Conservation (phyloP, 2,329 filamentous ascomycete genomes). For the Cercospora sp. region DNA sequence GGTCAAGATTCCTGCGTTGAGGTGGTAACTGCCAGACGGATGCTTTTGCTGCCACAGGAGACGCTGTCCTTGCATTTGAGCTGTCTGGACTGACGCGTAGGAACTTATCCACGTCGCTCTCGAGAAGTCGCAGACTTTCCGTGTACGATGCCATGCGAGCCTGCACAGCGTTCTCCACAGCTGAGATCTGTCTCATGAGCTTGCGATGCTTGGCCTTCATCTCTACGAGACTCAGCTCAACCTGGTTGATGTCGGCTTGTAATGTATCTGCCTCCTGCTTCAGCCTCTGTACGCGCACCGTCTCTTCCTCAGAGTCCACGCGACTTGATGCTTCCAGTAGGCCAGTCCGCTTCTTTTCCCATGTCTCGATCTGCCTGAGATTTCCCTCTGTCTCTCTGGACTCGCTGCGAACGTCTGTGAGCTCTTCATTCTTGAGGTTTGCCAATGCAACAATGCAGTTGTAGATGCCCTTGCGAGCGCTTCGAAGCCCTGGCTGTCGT, state of each 20-base stretch:
- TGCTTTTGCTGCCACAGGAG: conserved; percentile 20
- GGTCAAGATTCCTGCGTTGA: conserved; percentile 65
- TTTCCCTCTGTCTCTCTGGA: conserved; percentile 59
- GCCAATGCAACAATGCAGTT: conserved; percentile 64
- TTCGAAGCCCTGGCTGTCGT: conserved; percentile 58
- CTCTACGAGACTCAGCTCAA: conserved; percentile 63
- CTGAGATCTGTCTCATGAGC: conserved; percentile 60
- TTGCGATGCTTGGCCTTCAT: conserved; percentile 62
- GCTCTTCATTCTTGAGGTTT: conserved; percentile 67
- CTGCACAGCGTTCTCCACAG: conserved; percentile 65
- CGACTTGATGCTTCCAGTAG: conserved; percentile 57
- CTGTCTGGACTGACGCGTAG: conserved; percentile 41
- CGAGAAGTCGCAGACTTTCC: conserved; percentile 65
- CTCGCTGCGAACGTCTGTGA: conserved; percentile 59
- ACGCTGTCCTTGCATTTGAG: conserved; percentile 13
- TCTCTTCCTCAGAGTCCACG: conserved; percentile 58
- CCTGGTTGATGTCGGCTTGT: conserved; percentile 62
- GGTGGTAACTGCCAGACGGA: conserved; percentile 55
- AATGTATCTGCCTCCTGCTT: conserved; percentile 55
- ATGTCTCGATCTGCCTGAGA: conserved; percentile 59
- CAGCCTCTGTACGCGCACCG: conserved; percentile 56
- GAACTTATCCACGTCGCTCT: conserved; percentile 61
- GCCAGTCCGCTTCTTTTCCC: conserved; percentile 58
- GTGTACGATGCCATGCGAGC: conserved; percentile 71
- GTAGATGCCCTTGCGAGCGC: conserved; percentile 65